These are phyloP conservation scores for Solanum chacoense DNA, from an alignment of 305 asterid species.

Conservation along the genomic window DNA sequence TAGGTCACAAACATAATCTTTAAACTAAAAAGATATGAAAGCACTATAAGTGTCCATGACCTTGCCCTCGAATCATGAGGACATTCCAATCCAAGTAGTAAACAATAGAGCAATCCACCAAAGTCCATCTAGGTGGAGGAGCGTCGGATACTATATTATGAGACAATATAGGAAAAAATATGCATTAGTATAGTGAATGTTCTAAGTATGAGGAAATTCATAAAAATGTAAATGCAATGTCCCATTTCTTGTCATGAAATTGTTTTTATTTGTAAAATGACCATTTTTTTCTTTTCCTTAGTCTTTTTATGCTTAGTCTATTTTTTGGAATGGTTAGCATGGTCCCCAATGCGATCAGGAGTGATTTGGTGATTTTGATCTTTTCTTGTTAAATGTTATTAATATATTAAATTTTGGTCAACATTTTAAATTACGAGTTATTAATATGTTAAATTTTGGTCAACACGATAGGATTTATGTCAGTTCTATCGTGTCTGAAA, in stretches of 20 bases:
- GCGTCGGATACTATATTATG: neutral
- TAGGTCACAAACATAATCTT: neutral
- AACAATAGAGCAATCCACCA: neutral
- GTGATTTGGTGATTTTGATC: neutral
- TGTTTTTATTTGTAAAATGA: neutral
- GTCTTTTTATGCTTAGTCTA: neutral
- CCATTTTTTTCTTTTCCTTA: neutral
- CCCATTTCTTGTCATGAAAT: neutral
- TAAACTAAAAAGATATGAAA: neutral
- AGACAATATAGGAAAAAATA: neutral
- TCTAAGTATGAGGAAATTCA: neutral
- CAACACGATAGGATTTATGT: neutral
- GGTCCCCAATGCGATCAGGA: neutral
- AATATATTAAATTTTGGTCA: neutral
- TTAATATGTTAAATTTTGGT: neutral
- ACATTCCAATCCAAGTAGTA: neutral
- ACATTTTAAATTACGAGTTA: neutral
- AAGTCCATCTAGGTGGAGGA: neutral
- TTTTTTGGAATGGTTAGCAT: neutral
- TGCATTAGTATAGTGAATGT: neutral
- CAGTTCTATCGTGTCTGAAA: neutral
- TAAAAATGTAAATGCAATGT: neutral
- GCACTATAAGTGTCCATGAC: neutral
- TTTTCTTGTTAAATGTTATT: neutral
- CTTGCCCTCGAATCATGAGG: neutral